Evolutionary conservation across 768 basidiomycete species (phyloP), one percentile per base, ranked within the genome.

Genomic region (Dentipellis sp.): DNA sequence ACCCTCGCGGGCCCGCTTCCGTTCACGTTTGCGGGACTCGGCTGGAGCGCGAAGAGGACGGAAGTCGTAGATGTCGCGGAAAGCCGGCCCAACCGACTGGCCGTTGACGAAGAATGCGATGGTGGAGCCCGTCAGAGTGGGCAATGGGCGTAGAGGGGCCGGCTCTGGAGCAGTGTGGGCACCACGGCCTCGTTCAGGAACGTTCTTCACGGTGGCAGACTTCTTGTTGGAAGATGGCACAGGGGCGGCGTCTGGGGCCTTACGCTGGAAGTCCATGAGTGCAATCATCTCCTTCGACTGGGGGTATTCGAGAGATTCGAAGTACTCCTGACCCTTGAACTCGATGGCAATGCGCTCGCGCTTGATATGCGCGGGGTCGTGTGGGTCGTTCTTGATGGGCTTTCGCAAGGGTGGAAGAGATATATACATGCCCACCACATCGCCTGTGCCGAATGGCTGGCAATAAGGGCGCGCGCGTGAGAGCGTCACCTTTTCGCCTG

Each of bases 321-420:
- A 97, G 68, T 94, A 94, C 60, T 92, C 88, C 70, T 95, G 94
- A n/a, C 91, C 91, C 71, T 95, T 97, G 71, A 92, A 90, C 58
- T 90, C 88, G 66, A 99, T 94, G 3, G 94, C 83, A 58, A 95
- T 89, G 55, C 97, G 89, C 65, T 93, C 90, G 54, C 97, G 83
- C 60, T 84, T 82, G 59, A 97, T 71, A 60, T 86, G 85, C 4
- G 88, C 87, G 10, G 94, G 88, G 67, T 97, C 90, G 61, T 82
- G 72, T 1, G 78, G 77, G 65, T 94, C 90, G 39, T 80, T 75
- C 47, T 72, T 71, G 62, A 80, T 69, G 14, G 86, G 76, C 63
- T 77, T 67, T 35, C 82, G 79, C 35, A 78, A 77, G 0, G 80
- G 76, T 3, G 97, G 95, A 7, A 98, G 81, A 39, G 81, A 88